A percentile compares a stretch with the other conserved stretches of the same genome.
phyloP scores from a whole-genome alignment of 768 basidiomycete genomes.

The Trametes punicea region DNA sequence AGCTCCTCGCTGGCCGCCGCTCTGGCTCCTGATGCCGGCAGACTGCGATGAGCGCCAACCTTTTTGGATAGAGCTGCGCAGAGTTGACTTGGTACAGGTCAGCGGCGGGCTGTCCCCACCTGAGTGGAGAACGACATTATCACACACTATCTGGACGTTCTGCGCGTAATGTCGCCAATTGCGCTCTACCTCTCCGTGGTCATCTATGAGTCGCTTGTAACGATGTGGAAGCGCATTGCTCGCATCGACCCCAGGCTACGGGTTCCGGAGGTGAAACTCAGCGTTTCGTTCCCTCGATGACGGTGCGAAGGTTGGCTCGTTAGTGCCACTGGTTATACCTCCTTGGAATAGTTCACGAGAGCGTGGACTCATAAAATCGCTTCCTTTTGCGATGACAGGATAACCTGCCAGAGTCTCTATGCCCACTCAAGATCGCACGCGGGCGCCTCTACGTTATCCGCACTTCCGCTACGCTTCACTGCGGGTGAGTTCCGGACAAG shows the following conservation, averaged over 20 bases:
- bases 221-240: not conserved
- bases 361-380: no score
- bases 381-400: no score
- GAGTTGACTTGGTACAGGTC: constrained; percentile 5
- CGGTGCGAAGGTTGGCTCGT: not conserved
- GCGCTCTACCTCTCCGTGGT: not conserved
- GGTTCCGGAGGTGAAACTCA: not conserved
- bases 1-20: not conserved
- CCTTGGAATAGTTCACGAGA: not conserved
- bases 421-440: no score
- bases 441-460: no score
- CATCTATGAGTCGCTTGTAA: not conserved
- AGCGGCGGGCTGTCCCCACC: not conserved
- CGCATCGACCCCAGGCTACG: not conserved
- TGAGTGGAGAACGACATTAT: not conserved
- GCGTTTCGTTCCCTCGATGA: not conserved
- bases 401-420: no score
- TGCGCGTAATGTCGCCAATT: constrained; percentile 3
- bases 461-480: no score
- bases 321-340: not conserved
- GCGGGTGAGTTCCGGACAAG: no score
- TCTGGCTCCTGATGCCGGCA: not conserved
- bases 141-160: not conserved
- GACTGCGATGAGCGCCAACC: not conserved
- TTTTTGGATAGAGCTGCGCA: not conserved